phyloP scores from a whole-genome alignment of 2,329 filamentous ascomycete genomes.

The Shiraia sp. region DNA sequence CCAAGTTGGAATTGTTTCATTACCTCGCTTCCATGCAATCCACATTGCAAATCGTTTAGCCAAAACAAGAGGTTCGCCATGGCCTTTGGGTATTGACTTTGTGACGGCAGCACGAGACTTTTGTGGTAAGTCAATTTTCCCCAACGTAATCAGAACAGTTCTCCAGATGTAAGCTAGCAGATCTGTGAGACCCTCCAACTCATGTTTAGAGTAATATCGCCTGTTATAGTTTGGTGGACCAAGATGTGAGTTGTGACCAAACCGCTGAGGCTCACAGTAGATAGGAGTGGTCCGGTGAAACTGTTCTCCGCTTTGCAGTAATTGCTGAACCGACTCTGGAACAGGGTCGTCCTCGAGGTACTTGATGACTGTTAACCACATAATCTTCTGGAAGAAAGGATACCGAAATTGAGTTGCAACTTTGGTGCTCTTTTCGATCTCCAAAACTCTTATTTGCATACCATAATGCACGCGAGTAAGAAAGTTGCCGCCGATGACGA shows the following conservation, averaged over 20 bases:
- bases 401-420: conserved; percentile 69
- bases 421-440: conserved; percentile 69
- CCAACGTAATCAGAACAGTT: conserved; percentile 64
- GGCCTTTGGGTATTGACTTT: conserved; percentile 65
- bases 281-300: conserved; percentile 61
- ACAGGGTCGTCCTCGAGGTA: conserved; percentile 68
- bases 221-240: conserved; percentile 61
- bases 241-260: conserved; percentile 54
- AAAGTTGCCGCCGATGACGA: conserved; percentile 74
- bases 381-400: conserved; percentile 70
- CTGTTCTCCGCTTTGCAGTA: conserved; percentile 59
- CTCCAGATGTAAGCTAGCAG: conserved; percentile 64
- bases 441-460: conserved; percentile 67
- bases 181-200: conserved; percentile 63
- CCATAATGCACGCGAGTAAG: conserved; percentile 67
- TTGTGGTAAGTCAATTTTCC: conserved; percentile 63
- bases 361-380: conserved; percentile 68
- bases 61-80: conserved; percentile 63
- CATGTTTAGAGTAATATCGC: conserved; percentile 65
- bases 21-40: conserved; percentile 70
- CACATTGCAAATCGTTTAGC: conserved; percentile 66
- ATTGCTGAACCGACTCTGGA: conserved; percentile 59
- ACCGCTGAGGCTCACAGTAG: conserved; percentile 62
- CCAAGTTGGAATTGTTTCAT: conserved; percentile 65
- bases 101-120: conserved; percentile 64